Conservation (phyloP, 768 basidiomycete species). For the Lanmaoa rubissima region DNA sequence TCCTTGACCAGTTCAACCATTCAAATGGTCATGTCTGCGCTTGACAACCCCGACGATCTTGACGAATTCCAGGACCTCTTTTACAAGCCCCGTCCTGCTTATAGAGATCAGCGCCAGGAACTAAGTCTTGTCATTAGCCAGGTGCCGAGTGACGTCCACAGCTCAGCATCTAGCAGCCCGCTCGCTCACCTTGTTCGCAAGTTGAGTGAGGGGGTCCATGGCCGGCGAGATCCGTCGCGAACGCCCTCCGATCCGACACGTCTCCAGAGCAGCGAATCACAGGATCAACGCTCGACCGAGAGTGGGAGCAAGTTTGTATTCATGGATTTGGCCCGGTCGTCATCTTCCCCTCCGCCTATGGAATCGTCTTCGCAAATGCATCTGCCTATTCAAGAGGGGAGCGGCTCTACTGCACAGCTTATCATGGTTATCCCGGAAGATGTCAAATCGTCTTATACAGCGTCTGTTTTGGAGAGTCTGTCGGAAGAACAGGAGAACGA, state of each 20-base stretch:
- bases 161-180: conserved; percentile 35
- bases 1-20: conserved; percentile 39
- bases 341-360: conserved; percentile 17
- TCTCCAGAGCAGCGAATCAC: conserved; percentile 9
- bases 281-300: conserved; percentile 13
- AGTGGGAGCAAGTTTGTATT: conserved; percentile 15
- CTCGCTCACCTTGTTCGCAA: conserved; percentile 40
- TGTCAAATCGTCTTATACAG: conserved; percentile 20
- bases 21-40: conserved; percentile 38
- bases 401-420: neutral
- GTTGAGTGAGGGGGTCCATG: conserved; percentile 37
- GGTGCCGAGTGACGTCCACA: conserved; percentile 32
- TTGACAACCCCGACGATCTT: conserved; percentile 62
- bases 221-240: conserved; percentile 15
- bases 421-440: conserved; percentile 24
- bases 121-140: conserved; percentile 4
- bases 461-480: conserved; percentile 19
- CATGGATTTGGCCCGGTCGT: conserved; percentile 13
- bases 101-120: conserved; percentile 3
- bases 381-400: conserved; percentile 6
- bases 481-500: conserved; percentile 24
- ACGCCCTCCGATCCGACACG: conserved; percentile 10
- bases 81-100: conserved; percentile 44
- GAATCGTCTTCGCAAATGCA: conserved; percentile 9
- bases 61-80: conserved; percentile 77